phyloP scores from a whole-genome alignment of 495 filamentous ascomycete genomes.

The Tuber borchii region DNA sequence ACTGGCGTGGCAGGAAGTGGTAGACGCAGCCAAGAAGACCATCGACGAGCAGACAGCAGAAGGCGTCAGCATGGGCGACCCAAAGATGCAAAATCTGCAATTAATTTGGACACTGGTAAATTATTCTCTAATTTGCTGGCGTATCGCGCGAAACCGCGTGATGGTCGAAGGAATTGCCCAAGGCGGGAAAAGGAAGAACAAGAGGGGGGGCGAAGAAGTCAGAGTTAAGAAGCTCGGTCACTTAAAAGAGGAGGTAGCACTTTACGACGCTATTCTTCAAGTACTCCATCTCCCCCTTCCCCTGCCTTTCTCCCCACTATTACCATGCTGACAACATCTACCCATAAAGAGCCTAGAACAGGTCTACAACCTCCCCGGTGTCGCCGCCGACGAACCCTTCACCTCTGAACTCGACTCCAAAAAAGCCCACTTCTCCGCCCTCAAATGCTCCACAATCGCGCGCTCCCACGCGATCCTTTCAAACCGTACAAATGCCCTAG shows the following conservation, averaged over 20 bases:
- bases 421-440: slow-evolving; percentile 74
- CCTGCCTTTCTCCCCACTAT: not conserved
- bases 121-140: slow-evolving; percentile 87
- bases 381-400: slow-evolving; percentile 76
- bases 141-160: slow-evolving; percentile 85
- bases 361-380: slow-evolving; percentile 79
- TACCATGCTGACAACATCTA: slow-evolving; percentile 7
- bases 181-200: slow-evolving; percentile 53
- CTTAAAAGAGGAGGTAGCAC: slow-evolving; percentile 76
- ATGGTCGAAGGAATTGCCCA: slow-evolving; percentile 57
- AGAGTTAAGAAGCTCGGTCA: slow-evolving; percentile 64
- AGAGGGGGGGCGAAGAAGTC: slow-evolving; percentile 51
- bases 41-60: slow-evolving; percentile 84
- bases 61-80: slow-evolving; percentile 75
- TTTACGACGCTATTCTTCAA: slow-evolving; percentile 87
- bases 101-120: slow-evolving; percentile 89
- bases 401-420: slow-evolving; percentile 69
- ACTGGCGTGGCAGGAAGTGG: slow-evolving; percentile 84
- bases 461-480: slow-evolving; percentile 72
- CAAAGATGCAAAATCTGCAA: slow-evolving; percentile 83
- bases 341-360: slow-evolving; percentile 70
- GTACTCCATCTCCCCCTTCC: slow-evolving; percentile 14
- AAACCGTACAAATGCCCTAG: slow-evolving; percentile 73
- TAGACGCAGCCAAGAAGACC: slow-evolving; percentile 83
- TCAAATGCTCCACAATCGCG: slow-evolving; percentile 80